Evolutionary conservation across 2,329 filamentous ascomycete genomes (phyloP).

Genomic region (Trichoderma cornu-damae): DNA sequence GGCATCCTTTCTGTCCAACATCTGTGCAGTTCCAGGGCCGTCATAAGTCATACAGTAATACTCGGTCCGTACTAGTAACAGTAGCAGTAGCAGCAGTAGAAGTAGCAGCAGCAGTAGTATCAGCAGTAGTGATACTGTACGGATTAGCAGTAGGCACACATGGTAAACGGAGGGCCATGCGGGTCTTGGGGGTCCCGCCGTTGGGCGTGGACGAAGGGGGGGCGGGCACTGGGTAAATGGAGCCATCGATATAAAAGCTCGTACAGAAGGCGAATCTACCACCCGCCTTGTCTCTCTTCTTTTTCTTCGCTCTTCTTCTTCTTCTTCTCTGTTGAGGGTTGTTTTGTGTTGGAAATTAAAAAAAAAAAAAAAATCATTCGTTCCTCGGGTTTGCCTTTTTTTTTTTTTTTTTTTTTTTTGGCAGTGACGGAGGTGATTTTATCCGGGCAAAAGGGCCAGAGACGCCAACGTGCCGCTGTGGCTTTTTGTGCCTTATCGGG

Average conservation of each 20-base stretch:
- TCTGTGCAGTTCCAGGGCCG: background rate
- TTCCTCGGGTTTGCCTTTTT: too few relatives aligned
- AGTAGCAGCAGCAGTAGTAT: too few relatives aligned
- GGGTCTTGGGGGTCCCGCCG: slow-evolving; percentile 12
- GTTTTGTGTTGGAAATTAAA: too few relatives aligned
- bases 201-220: slow-evolving; percentile 7
- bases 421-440: too few relatives aligned
- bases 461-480: slow-evolving; percentile 11
- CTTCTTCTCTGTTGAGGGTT: background rate
- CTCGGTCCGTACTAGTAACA: too few relatives aligned
- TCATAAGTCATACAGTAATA: too few relatives aligned
- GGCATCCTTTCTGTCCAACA: background rate
- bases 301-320: background rate
- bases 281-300: background rate
- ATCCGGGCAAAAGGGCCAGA: background rate
- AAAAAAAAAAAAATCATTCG: too few relatives aligned
- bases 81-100: too few relatives aligned
- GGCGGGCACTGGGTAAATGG: background rate
- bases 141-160: background rate
- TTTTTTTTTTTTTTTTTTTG: too few relatives aligned
- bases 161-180: background rate
- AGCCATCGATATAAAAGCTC: background rate
- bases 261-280: background rate
- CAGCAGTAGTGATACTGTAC: too few relatives aligned
- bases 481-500: slow-evolving; percentile 12